A percentile compares a stretch with the other conserved stretches of the same genome.
Conservation (phyloP, 208 protist genomes). For the Leishmania martiniquensis region DNA sequence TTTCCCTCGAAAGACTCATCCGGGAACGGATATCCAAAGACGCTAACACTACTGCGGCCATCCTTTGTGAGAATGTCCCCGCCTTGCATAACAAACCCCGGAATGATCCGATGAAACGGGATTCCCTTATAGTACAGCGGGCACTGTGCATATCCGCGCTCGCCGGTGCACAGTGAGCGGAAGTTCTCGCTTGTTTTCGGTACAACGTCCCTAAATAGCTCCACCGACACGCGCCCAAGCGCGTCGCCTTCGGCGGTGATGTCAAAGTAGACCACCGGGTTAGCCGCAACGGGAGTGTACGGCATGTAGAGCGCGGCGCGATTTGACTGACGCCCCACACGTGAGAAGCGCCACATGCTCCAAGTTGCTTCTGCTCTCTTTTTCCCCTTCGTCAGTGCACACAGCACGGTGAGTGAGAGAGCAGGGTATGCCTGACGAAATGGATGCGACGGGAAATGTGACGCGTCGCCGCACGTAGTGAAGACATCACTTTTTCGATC, state of each 20-base stretch:
- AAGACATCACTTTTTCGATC: neutral
- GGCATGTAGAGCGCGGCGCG: conserved; percentile 60
- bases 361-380: neutral
- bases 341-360: conserved; percentile 24
- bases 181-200: conserved; percentile 96
- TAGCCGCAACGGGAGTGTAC: conserved; percentile 52
- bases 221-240: conserved; percentile 84
- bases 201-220: conserved; percentile 92
- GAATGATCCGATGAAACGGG: conserved; percentile 96
- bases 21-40: conserved; percentile 94
- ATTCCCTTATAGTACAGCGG: conserved; percentile 93
- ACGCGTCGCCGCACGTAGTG: neutral
- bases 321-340: conserved; percentile 14
- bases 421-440: neutral
- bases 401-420: neutral
- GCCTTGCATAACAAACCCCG: conserved; percentile 95
- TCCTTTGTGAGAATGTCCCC: conserved; percentile 95
- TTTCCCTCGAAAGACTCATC: conserved; percentile 96
- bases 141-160: conserved; percentile 67
- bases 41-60: conserved; percentile 93
- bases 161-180: conserved; percentile 93
- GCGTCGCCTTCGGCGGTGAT: conserved; percentile 83
- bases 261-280: conserved; percentile 89
- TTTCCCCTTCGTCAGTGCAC: neutral
- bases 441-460: neutral